Evolutionary conservation across 1,284 basidiomycete genomes (phyloP), one percentile per base, ranked within the genome.

Genomic region (Cerrena zonata): DNA sequence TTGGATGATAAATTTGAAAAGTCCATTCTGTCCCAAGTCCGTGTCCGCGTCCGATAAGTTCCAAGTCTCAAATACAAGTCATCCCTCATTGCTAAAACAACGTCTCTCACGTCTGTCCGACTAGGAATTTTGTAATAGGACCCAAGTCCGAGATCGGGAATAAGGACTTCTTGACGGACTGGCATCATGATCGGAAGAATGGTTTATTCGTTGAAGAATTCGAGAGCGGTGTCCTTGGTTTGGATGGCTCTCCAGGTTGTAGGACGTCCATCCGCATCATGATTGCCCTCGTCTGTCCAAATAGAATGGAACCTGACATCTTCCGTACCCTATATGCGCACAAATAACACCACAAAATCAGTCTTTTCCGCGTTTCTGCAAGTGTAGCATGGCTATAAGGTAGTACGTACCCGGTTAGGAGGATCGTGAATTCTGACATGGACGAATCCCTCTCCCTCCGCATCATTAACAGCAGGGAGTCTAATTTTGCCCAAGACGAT

Each of bases 361-460:
- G 30, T 34, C 7, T 34, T n/a, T n/a, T n/a, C n/a, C n/a, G n/a
- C n/a, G n/a, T n/a, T n/a, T n/a, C n/a, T n/a, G n/a, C n/a, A n/a
- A n/a, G n/a, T n/a, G n/a, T n/a, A n/a, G 30, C 30, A 34, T 34
- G 30, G 30, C 7, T 34, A 15, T 7, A 34, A 15, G 50, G 45
- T 48, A 41, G 45, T 30, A 59, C 72, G 50, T 65, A 84, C 85
- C 65, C 75, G 74, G 68, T 86, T 83, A 1, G 83, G 84, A 46
- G 86, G 81, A 61, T 89, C 86, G 59, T 89, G 86, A 56, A 89
- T 82, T 54, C 76, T 78, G 59, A 89, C 79, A 55, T 89, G 85
- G 49, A 89, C 61, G 61, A 76, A 89, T 3, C 86, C 84, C 55
- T 75, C 71, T 10, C 84, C 83, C 57, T 79, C 71, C 5, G 64